These are phyloP conservation scores for Globisporangium lucens DNA, from an alignment of 352 stramenopile species.

Conservation along the genomic window DNA sequence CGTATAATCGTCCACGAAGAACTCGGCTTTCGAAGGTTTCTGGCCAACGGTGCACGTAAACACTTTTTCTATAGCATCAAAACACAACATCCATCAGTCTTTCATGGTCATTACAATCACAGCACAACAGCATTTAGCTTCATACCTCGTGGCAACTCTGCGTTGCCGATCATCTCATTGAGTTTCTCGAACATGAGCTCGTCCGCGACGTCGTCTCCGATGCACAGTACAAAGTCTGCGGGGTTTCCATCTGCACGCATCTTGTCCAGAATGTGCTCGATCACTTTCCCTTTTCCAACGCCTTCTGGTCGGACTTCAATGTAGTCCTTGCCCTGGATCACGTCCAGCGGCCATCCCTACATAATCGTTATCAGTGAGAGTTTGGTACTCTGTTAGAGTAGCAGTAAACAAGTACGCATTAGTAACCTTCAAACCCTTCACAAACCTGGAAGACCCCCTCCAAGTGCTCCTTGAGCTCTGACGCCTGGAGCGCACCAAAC, in stretches of 20 bases:
- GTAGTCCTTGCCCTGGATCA: slow-evolving; percentile 93
- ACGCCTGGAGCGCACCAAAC: slow-evolving; percentile 96
- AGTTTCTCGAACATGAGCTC: slow-evolving; percentile 95
- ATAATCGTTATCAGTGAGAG: neutral
- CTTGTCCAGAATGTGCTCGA: slow-evolving; percentile 89
- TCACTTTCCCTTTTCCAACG: slow-evolving; percentile 96
- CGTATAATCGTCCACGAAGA: slow-evolving; percentile 95
- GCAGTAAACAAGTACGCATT: neutral
- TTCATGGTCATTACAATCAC: neutral
- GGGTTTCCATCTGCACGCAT: slow-evolving; percentile 61
- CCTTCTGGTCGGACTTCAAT: slow-evolving; percentile 97
- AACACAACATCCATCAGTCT: neutral
- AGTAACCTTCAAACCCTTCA: neutral
- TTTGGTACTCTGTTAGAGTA: neutral
- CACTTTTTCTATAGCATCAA: slow-evolving; percentile 52
- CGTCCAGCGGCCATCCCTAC: slow-evolving; percentile 61
- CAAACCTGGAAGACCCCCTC: slow-evolving; percentile 81
- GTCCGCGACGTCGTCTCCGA: slow-evolving; percentile 98
- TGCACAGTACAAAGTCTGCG: slow-evolving; percentile 95
- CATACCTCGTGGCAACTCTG: slow-evolving; percentile 30
- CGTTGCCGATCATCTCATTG: slow-evolving; percentile 41
- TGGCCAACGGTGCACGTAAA: slow-evolving; percentile 97
- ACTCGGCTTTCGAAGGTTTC: slow-evolving; percentile 96
- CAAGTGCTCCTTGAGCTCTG: slow-evolving; percentile 97
- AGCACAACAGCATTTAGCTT: neutral